Evolutionary conservation across 108 stramenopile genomes (phyloP), one percentile per base, ranked within the genome.

Genomic region (Cyclotella choctawhatcheeana): DNA sequence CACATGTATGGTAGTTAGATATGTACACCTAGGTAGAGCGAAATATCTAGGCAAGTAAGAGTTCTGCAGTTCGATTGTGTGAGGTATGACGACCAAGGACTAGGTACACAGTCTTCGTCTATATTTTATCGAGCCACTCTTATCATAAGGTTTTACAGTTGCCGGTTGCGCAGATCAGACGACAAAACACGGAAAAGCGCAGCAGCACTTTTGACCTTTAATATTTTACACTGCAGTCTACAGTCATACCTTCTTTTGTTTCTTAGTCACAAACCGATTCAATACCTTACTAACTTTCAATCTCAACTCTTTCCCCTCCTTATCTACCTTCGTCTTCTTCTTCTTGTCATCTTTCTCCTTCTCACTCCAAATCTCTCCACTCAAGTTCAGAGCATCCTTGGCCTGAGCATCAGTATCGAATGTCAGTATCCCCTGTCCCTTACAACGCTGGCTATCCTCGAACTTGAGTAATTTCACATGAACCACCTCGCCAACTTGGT

Each of bases 371-470:
- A 73, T 67, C 17, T 69, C 85, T 31, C 89, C 91, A 69, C 82
- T 85, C 75, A 91, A 35, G 32, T 75, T 77, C 22, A 95, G 59
- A 12, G 94, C 92, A 56, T 67, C 67, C 55, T 72, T 67, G 0
- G 94, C 89, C 32, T 74, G 85, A 34, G 82, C 79, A 26, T 90
- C 89, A 1, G 80, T 82, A 44, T 83, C 88, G 82, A 95, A 93
- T 2, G 88, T 81, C 33, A 95, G 48, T 68, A 87, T 86, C 5
- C 85, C 94, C 56, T 85, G 81, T 2, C 94, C 94, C 63, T 93
- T 93, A 71, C 94, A 95, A n/a, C 92, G 68, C 32, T 81, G 75
- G 26, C 92, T 90, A 66, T 95, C 94, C 25, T 76, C 79, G 76
- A 95, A 95, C 29, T 79, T 93, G 20, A 93, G 58, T 2, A 93